phyloP scores from a whole-genome alignment of 2,329 filamentous ascomycete species.

The Cladorrhinum sp. region DNA sequence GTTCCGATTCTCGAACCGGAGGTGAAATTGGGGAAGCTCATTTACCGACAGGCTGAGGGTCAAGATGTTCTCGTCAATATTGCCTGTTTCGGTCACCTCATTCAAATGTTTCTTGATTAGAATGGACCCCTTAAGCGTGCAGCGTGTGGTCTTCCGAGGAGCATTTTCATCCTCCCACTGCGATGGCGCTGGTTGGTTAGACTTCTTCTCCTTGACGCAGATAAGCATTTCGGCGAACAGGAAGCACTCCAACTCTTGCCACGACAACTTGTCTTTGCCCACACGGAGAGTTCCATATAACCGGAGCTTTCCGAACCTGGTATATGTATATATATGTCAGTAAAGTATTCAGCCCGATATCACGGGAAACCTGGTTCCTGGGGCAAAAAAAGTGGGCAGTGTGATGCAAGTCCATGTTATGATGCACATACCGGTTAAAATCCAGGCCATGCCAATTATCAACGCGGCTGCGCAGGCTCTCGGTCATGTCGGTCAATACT shows the following conservation, averaged over 20 bases:
- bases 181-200: slow-evolving; percentile 45
- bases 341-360: slow-evolving; percentile 6
- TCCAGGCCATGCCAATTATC: slow-evolving; percentile 98
- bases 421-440: slow-evolving; percentile 64
- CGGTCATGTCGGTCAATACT: slow-evolving; percentile 78
- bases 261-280: slow-evolving; percentile 92
- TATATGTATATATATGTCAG: slow-evolving; percentile 28
- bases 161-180: slow-evolving; percentile 64
- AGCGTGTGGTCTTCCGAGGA: slow-evolving; percentile 66
- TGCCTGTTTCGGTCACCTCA: slow-evolving; percentile 71
- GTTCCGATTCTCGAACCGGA: slow-evolving; percentile 78
- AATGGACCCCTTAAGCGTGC: slow-evolving; percentile 94
- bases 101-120: slow-evolving; percentile 97
- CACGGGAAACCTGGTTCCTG: neutral
- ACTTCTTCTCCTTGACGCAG: slow-evolving; percentile 96
- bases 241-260: slow-evolving; percentile 97
- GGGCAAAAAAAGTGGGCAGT: neutral
- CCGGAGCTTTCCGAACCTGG: slow-evolving; percentile 83
- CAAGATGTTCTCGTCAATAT: slow-evolving; percentile 74
- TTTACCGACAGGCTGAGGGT: slow-evolving; percentile 87
- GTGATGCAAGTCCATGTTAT: neutral
- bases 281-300: slow-evolving; percentile 87
- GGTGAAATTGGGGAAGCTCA: slow-evolving; percentile 90
- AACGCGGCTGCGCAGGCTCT: slow-evolving; percentile 79
- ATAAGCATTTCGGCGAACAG: slow-evolving; percentile 99